These are phyloP conservation scores for Quercus variabilis DNA, from an alignment of 306 rosid species.

Conservation along the genomic window DNA sequence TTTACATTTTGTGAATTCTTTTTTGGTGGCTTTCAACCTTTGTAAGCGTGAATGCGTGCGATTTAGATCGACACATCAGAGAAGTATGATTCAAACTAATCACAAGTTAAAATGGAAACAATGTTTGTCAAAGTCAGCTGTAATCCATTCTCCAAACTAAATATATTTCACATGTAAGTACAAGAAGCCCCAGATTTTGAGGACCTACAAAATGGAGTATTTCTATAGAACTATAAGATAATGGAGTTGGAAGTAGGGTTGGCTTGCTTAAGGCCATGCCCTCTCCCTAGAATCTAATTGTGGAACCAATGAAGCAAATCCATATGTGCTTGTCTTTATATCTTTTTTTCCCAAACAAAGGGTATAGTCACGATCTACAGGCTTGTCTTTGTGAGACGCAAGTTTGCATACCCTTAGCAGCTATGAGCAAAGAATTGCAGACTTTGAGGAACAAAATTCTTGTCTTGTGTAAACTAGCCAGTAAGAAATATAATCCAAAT, in stretches of 20 bases:
- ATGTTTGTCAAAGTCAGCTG: background rate
- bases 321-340: background rate
- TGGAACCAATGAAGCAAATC: background rate
- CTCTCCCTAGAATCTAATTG: background rate
- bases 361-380: too few relatives aligned
- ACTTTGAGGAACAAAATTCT: constrained; percentile 20
- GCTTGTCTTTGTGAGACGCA: background rate
- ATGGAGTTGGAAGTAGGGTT: background rate
- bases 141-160: background rate
- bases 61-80: background rate
- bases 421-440: background rate
- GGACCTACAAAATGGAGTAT: background rate
- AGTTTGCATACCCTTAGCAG: background rate
- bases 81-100: background rate
- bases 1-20: background rate
- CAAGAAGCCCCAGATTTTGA: background rate
- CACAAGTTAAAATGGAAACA: background rate
- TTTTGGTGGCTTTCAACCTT: background rate
- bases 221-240: background rate
- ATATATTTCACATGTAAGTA: background rate
- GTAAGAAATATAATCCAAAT: constrained; percentile 4
- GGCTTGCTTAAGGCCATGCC: background rate
- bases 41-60: background rate
- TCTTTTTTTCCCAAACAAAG: background rate
- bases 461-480: constrained; percentile 5